phyloP scores from a whole-genome alignment of 331 rosid species.

The Rhamnella rubrinervis region DNA sequence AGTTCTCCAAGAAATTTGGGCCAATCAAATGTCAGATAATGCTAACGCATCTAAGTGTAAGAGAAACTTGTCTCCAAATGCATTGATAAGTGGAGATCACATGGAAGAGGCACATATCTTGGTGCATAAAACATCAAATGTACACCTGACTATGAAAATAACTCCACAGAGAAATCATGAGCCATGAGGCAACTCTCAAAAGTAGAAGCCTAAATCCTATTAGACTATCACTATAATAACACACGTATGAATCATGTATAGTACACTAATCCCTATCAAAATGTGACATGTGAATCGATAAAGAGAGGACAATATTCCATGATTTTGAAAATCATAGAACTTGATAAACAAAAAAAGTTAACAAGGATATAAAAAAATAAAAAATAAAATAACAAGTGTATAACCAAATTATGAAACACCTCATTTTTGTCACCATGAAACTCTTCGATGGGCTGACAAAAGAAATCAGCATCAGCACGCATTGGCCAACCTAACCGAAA shows the following conservation, averaged over 20 bases:
- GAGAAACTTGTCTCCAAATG: no score
- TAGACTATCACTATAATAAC: not conserved
- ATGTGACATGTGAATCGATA: not conserved
- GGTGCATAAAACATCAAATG: no score
- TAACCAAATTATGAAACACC: constrained; percentile 39
- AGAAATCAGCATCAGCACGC: constrained; percentile 80
- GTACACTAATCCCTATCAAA: not conserved
- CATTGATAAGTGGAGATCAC: no score
- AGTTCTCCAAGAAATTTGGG: no score
- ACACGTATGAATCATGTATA: not conserved
- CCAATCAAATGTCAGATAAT: no score
- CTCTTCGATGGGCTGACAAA: constrained; percentile 38
- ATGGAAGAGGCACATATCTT: no score
- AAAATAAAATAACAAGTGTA: constrained; percentile 2
- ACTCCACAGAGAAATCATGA: no score
- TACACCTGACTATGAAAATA: no score
- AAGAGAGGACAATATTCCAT: not conserved
- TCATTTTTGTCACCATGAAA: constrained; percentile 42
- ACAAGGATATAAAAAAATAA: not conserved
- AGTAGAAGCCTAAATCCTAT: not conserved
- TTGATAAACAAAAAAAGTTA: not conserved
- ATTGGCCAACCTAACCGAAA: constrained; percentile 93
- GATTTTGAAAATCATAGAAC: not conserved
- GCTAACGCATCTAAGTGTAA: no score
- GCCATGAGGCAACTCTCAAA: not conserved